phyloP scores from a whole-genome alignment of 495 filamentous ascomycete species.

The Tuber microsphaerosporum region DNA sequence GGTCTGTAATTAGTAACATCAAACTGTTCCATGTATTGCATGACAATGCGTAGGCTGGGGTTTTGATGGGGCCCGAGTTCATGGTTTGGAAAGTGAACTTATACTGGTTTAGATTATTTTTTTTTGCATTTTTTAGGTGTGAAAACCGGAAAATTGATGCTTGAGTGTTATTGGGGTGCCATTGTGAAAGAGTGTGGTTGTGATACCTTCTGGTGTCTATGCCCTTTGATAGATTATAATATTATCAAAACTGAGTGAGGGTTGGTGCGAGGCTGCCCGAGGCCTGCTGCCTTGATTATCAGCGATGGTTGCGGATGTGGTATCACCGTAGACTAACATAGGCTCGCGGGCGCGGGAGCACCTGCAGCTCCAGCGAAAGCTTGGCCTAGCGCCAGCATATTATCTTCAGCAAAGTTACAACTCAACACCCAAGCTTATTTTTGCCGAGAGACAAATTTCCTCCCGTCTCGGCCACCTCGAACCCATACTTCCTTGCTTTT shows the following conservation, averaged over 20 bases:
- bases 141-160: background rate
- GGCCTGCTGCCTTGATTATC: background rate
- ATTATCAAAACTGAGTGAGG: background rate
- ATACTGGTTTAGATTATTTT: background rate
- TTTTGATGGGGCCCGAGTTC: background rate
- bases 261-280: background rate
- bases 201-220: background rate
- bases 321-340: too few species aligned
- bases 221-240: background rate
- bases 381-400: background rate
- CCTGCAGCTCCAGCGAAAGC: background rate
- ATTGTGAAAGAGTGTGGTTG: background rate
- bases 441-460: background rate
- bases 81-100: background rate
- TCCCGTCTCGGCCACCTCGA: too few species aligned
- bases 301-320: background rate
- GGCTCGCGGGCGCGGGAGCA: background rate
- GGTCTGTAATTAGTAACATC: background rate
- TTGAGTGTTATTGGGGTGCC: background rate
- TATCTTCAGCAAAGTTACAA: slow-evolving; percentile 6
- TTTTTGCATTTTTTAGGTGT: background rate
- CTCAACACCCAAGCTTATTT: background rate
- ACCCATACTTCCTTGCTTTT: too few species aligned
- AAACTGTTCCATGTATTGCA: background rate
- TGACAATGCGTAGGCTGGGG: background rate